A percentile compares a stretch with the other conserved stretches of the same genome.
Conservation (phyloP, 2,329 filamentous ascomycete species). For the Alternaria solani region DNA sequence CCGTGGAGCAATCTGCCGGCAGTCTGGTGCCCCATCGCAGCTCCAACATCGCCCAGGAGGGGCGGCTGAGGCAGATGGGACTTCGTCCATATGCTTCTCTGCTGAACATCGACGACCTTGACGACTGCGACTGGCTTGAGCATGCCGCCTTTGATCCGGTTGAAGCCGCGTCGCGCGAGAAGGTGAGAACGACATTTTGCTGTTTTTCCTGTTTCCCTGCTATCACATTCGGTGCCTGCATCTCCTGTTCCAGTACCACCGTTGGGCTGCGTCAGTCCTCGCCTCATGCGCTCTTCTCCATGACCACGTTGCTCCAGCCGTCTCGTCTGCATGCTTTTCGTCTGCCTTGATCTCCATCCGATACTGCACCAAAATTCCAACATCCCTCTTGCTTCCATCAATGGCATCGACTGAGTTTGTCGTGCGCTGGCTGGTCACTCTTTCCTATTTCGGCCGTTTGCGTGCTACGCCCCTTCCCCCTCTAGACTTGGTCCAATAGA, state of each 20-base stretch:
- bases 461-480: constrained; percentile 11
- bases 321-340: constrained; percentile 1
- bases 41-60: constrained; percentile 34
- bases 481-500: not conserved
- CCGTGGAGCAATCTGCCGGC: constrained; percentile 11
- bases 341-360: not conserved
- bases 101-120: constrained; percentile 71
- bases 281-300: constrained; percentile 22
- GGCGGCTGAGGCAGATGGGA: constrained; percentile 54
- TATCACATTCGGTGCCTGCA: not conserved
- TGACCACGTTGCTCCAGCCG: constrained; percentile 14
- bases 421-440: not conserved
- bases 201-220: not conserved
- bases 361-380: not conserved
- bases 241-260: constrained; percentile 14
- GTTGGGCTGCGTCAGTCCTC: constrained; percentile 27
- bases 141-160: constrained; percentile 65
- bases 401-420: not conserved
- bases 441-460: constrained; percentile 7
- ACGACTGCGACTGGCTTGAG: constrained; percentile 68
- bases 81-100: constrained; percentile 78
- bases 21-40: constrained; percentile 35
- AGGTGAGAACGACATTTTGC: constrained; percentile 58
- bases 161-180: constrained; percentile 66
- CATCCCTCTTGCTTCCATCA: not conserved